Evolutionary conservation across 2,329 filamentous ascomycete species (phyloP), one percentile per base, ranked within the genome.

Genomic region (Ophiostoma sp.): DNA sequence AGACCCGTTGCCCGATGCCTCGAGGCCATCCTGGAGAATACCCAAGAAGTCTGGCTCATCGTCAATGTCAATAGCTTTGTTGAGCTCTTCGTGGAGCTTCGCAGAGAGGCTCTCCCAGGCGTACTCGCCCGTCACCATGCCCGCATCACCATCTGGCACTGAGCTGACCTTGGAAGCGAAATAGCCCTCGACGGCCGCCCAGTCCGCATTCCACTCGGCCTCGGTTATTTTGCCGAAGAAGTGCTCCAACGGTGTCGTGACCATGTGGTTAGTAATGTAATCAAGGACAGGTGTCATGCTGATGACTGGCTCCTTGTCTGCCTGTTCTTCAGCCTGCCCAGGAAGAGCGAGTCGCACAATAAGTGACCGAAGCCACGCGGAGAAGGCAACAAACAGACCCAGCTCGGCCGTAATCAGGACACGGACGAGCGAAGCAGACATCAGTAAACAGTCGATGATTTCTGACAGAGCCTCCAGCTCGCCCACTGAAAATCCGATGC

Each of bases 281-380:
- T 87, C 84, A 10, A 97, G 79, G 0, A 96, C 87, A 70, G 89
- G 89, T 20, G 83, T 83, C 67, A 90, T 86, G 73, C 96, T 91
- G 72, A 96, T 87, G 0, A 87, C 86, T 0, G 90, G 88, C 74
- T 95, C 91, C 74, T 90, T 91, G 72, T 94, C 93, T 33, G 88
- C 85, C 64, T 91, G 83, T 73, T 97, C 94, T 31, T 93, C 88
- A 1, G 90, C 88, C 17, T 87, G 83, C 0, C 88, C 90, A 80
- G 76, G 81, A 4, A 90, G 87, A 6, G 87, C 87, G 65, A 94
- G 86, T 17, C 90, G 86, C 73, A 96, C 92, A 71, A 97, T 94
- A 76, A 94, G 89, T 75, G 93, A 86, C 44, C 89, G 88, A 68
- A 98, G 82, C 94, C 94, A 98, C 69, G 85, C 83, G 0, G 92